A percentile compares a stretch with the other conserved stretches of the same genome.
Conservation (phyloP, 768 basidiomycete genomes). For the Trametes sanguinea region DNA sequence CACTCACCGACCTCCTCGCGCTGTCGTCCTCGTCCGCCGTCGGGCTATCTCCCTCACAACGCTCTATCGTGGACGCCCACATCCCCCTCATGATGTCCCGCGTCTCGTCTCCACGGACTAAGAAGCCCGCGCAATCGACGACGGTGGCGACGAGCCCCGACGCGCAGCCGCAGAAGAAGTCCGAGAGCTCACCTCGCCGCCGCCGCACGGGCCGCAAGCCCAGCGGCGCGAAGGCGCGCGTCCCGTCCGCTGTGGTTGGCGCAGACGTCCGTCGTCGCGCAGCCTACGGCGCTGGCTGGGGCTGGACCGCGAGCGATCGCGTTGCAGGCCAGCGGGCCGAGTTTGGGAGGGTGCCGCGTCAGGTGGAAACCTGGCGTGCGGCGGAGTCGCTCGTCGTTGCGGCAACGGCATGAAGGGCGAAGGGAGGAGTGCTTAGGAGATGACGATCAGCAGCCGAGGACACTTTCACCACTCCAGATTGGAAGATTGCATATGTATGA, state of each 20-base stretch:
- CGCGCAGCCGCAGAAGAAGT: neutral
- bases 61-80: slow-evolving; percentile 16
- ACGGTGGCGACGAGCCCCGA: too few relatives aligned
- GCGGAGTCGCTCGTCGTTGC: neutral
- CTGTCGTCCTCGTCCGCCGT: slow-evolving; percentile 24
- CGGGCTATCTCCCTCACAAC: slow-evolving; percentile 23
- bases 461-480: too few relatives aligned
- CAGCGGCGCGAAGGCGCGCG: slow-evolving; percentile 16
- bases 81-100: slow-evolving; percentile 19
- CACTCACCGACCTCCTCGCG: slow-evolving; percentile 24
- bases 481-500: too few relatives aligned
- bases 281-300: slow-evolving; percentile 21
- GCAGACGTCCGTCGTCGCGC: slow-evolving; percentile 16
- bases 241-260: slow-evolving; percentile 20
- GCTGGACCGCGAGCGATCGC: slow-evolving; percentile 16
- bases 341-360: neutral
- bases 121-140: slow-evolving; percentile 1
- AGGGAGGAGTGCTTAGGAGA: too few relatives aligned
- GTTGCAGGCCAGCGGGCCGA: slow-evolving; percentile 2
- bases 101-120: slow-evolving; percentile 1
- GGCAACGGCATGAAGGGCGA: neutral
- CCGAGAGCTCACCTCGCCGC: slow-evolving; percentile 12
- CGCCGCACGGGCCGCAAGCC: slow-evolving; percentile 23
- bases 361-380: neutral
- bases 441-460: too few relatives aligned